phyloP scores from a whole-genome alignment of 768 basidiomycete genomes.

The Brasilioporus rufonigricans region DNA sequence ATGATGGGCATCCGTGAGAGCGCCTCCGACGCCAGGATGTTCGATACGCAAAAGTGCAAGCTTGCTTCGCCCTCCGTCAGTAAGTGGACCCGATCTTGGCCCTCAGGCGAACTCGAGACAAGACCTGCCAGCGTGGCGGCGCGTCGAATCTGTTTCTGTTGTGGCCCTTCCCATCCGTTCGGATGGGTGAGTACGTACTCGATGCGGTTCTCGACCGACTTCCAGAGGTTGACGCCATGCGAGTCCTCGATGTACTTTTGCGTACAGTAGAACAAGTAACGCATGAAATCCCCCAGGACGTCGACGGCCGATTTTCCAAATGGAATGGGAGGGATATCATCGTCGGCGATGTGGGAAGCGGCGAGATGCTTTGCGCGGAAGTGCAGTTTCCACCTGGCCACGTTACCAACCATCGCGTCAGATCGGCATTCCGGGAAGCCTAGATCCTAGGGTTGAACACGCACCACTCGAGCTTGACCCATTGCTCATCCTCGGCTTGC shows the following conservation, averaged over 20 bases:
- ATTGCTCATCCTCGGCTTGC: background rate
- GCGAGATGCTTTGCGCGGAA: slow-evolving; percentile 28
- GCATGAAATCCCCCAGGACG: slow-evolving; percentile 27
- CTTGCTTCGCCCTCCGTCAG: slow-evolving; percentile 30
- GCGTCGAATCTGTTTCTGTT: slow-evolving; percentile 1
- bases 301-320: slow-evolving; percentile 16
- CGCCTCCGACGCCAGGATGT: slow-evolving; percentile 31
- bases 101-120: slow-evolving; percentile 27
- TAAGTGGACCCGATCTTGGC: slow-evolving; percentile 20
- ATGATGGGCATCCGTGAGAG: slow-evolving; percentile 22
- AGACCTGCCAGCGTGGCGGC: background rate
- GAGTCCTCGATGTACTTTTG: slow-evolving; percentile 22
- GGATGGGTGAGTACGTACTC: slow-evolving; percentile 6
- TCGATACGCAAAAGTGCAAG: slow-evolving; percentile 38
- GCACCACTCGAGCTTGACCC: slow-evolving; percentile 14
- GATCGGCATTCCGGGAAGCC: background rate
- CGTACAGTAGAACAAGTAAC: slow-evolving; percentile 23
- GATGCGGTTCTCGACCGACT: slow-evolving; percentile 1
- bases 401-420: background rate
- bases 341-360: slow-evolving; percentile 28
- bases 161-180: slow-evolving; percentile 6
- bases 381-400: slow-evolving; percentile 26
- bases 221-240: slow-evolving; percentile 24
- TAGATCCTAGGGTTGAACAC: slow-evolving; percentile 39
- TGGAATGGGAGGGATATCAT: slow-evolving; percentile 42